Evolutionary conservation across 73 alveolate species (phyloP).

Genomic region (Diophrys appendiculata): DNA sequence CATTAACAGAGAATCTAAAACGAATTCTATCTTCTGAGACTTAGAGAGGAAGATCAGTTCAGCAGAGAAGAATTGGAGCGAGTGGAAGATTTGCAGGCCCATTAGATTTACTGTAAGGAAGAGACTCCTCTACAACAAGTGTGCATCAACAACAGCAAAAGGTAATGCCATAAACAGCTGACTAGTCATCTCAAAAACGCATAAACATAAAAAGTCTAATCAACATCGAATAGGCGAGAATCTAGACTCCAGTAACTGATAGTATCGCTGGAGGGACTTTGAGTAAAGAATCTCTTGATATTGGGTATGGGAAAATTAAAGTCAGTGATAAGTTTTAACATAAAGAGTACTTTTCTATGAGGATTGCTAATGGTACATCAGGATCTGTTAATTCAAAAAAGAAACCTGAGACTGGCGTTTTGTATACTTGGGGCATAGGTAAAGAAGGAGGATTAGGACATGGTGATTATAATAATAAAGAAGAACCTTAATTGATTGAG

Average conservation of each 20-base stretch:
- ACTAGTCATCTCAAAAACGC: neutral
- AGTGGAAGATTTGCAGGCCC: no score
- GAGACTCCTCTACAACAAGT: neutral
- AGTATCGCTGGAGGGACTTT: neutral
- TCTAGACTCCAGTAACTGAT: neutral
- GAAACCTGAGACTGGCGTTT: slow-evolving; percentile 59
- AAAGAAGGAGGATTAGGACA: slow-evolving; percentile 89
- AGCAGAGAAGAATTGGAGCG: no score
- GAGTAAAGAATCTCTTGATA: neutral
- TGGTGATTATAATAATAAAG: slow-evolving; percentile 67
- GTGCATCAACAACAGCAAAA: neutral
- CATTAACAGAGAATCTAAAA: no score
- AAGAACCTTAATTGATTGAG: slow-evolving; percentile 59
- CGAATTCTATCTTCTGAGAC: no score
- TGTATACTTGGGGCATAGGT: slow-evolving; percentile 89
- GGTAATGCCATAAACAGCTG: neutral
- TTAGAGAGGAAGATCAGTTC: no score
- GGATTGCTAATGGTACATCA: neutral
- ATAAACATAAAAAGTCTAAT: neutral
- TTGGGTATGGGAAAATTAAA: neutral
- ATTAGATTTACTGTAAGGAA: no score
- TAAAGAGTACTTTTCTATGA: neutral
- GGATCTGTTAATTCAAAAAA: neutral
- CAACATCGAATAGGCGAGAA: neutral
- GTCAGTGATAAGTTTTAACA: neutral